Percentiles rank a stretch among this genome's conserved stretches.
Evolutionary conservation across 164 flowering plant genomes (phyloP).

Genomic region (Annona squamosa): DNA sequence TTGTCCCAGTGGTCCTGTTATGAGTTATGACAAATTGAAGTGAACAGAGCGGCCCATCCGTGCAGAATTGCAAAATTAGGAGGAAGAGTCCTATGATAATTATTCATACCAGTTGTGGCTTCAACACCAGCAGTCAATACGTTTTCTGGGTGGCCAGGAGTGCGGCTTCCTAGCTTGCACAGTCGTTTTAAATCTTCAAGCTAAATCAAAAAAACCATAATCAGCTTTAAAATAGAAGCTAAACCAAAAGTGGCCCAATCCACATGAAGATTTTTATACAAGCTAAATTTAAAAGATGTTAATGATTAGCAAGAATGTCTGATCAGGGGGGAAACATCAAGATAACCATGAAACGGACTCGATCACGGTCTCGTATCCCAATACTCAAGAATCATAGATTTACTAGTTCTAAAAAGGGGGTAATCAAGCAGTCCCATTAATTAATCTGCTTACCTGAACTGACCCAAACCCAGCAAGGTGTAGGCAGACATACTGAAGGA

Average conservation of each 20-base stretch:
- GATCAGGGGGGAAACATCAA: no score
- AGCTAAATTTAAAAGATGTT: no score
- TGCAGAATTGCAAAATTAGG: not conserved
- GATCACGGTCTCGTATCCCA: not conserved
- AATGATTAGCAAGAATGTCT: no score
- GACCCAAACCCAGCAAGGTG: conserved; percentile 42
- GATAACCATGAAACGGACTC: not conserved
- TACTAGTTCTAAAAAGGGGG: no score
- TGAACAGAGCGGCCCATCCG: not conserved
- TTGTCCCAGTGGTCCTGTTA: conserved; percentile 55
- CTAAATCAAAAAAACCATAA: conserved; percentile 9
- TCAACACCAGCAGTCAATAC: conserved; percentile 43
- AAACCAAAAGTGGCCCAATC: no score
- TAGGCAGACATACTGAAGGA: conserved; percentile 42
- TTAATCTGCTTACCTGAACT: conserved; percentile 27
- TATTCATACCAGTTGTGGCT: conserved; percentile 44
- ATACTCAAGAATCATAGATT: not conserved
- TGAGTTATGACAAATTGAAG: not conserved
- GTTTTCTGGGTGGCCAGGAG: conserved; percentile 63
- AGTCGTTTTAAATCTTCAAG: conserved; percentile 36
- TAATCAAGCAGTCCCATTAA: not conserved
- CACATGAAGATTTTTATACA: no score
- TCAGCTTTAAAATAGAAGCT: not conserved
- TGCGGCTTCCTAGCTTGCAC: conserved; percentile 42
- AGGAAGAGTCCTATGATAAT: not conserved